Evolutionary conservation across 2,329 filamentous ascomycete species (phyloP), one percentile per base, ranked within the genome.

Genomic region (Penicillium sumatraense): DNA sequence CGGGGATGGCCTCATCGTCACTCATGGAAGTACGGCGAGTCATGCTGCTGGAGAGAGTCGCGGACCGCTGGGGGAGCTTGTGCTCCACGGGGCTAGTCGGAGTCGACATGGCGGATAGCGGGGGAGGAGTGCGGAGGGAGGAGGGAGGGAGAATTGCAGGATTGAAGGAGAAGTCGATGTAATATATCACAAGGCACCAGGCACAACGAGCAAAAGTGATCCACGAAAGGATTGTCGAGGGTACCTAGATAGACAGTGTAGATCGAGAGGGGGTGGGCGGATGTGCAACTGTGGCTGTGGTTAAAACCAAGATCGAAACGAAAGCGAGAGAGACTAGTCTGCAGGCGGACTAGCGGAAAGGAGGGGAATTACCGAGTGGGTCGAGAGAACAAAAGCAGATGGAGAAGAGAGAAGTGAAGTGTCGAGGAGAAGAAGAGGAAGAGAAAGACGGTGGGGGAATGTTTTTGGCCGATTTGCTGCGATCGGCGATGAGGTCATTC

Each of bases 1-100:
- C 67, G 8, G 74, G 72, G 54, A 77, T 71, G 6, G 70, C 73
- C 53, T 76, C 74, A 53, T 77, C 74, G 5, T 77, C 74, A 45
- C 72, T 75, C 51, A 69, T 55, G 2, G 73, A 71, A 1, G 66
- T 69, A 7, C 69, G 68, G n/a, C 69, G 69, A 42, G 70, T 72
- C 24, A 67, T 58, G 36, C 54, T 61, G 41, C 71, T 75, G 50
- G 61, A 63, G 41, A 73, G 51, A 5, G 72, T 74, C 3, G 50
- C 60, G n/a, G 71, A 69, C 44, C 72, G 72, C 44, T 66, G 62
- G 10, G 73, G 72, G 53, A 75, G 67, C 53, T 58, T 69, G 36
- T 55, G 21, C 27, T 71, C 68, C 52, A 63, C 57, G 38, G 69
- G 68, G 59, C 68, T 72, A 23, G 54, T 60, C 7, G 65, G 48